Conservation (phyloP, 139 green algal species). For the Zygnema cylindricum region DNA sequence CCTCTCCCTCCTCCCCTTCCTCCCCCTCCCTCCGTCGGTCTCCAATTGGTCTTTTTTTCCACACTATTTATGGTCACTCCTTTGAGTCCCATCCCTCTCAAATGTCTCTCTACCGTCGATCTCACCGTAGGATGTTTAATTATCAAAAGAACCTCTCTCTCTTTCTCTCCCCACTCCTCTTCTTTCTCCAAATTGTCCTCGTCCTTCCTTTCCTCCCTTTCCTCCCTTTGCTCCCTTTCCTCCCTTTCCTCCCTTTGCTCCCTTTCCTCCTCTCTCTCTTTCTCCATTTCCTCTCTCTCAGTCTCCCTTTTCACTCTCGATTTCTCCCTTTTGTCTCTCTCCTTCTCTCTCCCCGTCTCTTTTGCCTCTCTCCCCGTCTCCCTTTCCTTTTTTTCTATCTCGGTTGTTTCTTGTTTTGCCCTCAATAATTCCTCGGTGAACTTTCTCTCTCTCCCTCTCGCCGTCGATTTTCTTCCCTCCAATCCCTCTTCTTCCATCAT, state of each 20-base stretch:
- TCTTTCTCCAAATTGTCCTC: neutral
- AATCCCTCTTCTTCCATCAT: neutral
- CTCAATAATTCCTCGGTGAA: neutral
- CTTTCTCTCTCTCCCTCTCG: neutral
- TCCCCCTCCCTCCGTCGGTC: no score
- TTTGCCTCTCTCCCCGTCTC: neutral
- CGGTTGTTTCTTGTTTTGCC: neutral
- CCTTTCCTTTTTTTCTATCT: neutral
- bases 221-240: neutral
- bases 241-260: neutral
- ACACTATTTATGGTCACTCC: no score
- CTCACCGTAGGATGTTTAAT: neutral
- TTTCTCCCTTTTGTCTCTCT: neutral
- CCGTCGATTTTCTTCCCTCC: neutral
- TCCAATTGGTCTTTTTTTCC: no score
- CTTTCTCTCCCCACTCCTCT: slow-evolving; percentile 3
- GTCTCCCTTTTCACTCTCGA: no score
- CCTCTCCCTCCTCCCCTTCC: neutral
- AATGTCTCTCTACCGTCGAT: neutral
- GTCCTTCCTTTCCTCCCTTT: neutral
- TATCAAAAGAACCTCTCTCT: neutral
- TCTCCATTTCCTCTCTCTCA: slow-evolving; percentile 1
- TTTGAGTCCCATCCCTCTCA: neutral
- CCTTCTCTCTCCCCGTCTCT: neutral
- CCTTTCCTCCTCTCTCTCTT: no score